Base-by-base conservation (phyloP, 2,329 filamentous ascomycete species). In the Stagonosporopsis rhizophila region DNA sequence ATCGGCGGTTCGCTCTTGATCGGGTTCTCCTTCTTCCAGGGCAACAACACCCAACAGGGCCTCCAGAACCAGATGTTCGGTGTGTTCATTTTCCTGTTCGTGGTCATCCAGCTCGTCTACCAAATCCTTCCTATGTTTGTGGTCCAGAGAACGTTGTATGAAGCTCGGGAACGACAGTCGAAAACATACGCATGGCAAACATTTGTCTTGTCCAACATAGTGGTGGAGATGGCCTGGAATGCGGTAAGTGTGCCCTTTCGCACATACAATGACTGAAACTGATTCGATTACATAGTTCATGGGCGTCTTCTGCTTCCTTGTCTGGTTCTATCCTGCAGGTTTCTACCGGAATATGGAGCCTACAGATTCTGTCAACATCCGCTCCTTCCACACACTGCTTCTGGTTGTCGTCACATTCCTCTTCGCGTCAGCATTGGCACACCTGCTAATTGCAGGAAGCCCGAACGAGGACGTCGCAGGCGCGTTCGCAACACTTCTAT, bases 101-200 rank as follows among this genome's bases (percentile, higher is more conserved):
- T 78, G 11, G 74, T 77, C 17, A 62, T 83, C 81, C 64, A 69
- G 37, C 2, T 75, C 30, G 47, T 67, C 6, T 64, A 59, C 37
- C 60, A 85, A 61, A 84, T 85, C 62, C 83, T 85, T 78, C 84
- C 84, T 2, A 77, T 82, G 50, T 86, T 86, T 66, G 78, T 83
- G 34, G 82, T 79, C 0, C 83, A 85, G 62, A 78, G 84, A 42
- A 79, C 82, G 0, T 73, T 87, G 3, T 87, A 85, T 68, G 84
- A 86, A 72, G 83, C 81, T 11, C 83, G 84, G 42, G 84, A 87
- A 63, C 77, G 83, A 1, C 83, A 87, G 0, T 85, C 83, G 69
- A 90, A 90, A 67, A 82, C 86, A 0, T 92, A 92, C 76, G 89
- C 86, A 0, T 92, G 89, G 89, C 82, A 86, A 65, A 87, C 83